These are phyloP conservation scores for Pseudonitzschia multistriata DNA, from an alignment of 108 stramenopile genomes.

Conservation along the genomic window DNA sequence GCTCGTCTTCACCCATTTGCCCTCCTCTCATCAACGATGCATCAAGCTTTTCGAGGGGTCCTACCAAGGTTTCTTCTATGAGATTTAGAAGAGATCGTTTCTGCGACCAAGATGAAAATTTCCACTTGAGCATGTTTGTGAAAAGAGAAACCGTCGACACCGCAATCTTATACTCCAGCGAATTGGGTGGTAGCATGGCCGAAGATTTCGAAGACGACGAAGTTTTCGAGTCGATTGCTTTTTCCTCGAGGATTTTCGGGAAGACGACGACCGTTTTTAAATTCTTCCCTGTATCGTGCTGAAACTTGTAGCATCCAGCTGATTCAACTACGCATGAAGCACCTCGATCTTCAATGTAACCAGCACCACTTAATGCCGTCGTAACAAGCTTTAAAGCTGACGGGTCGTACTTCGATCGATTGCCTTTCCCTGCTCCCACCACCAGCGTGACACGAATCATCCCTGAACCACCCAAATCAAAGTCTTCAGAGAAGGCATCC, in stretches of 20 bases:
- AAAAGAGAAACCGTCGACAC: conserved; percentile 63
- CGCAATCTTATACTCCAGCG: conserved; percentile 68
- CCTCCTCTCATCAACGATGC: conserved; percentile 73
- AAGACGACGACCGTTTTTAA: conserved; percentile 92
- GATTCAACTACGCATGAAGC: conserved; percentile 81
- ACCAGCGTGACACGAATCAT: conserved; percentile 91
- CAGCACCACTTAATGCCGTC: conserved; percentile 65
- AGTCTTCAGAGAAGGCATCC: conserved; percentile 56
- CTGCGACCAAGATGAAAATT: conserved; percentile 83
- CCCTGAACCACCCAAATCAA: conserved; percentile 15
- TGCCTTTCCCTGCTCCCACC: conserved; percentile 86
- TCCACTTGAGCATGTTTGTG: conserved; percentile 54
- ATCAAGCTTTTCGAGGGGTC: conserved; percentile 55
- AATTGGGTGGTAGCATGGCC: conserved; percentile 30
- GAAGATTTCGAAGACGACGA: conserved; percentile 6
- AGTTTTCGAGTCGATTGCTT: not conserved
- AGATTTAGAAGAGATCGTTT: conserved; percentile 64
- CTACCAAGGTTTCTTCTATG: conserved; percentile 38
- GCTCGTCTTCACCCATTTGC: conserved; percentile 57
- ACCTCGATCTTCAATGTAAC: conserved; percentile 85
- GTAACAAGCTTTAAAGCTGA: conserved; percentile 74
- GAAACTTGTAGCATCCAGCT: conserved; percentile 85
- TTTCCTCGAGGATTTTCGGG: conserved; percentile 47
- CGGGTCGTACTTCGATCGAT: conserved; percentile 84
- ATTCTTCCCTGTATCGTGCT: conserved; percentile 97